phyloP scores from a whole-genome alignment of 2,329 filamentous ascomycete genomes.

The Coniochaeta sp. region DNA sequence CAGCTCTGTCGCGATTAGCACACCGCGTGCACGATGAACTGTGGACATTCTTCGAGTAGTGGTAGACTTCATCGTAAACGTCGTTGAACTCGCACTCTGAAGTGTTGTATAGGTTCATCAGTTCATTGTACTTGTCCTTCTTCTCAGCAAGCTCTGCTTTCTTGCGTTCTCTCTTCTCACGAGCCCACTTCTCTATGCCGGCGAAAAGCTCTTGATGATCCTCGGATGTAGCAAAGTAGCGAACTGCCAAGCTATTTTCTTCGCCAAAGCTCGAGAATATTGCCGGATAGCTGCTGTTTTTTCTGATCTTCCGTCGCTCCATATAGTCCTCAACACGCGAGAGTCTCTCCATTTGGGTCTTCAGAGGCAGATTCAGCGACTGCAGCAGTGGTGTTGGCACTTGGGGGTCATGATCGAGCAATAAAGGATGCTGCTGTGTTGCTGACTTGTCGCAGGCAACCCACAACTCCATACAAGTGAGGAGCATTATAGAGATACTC shows the following conservation, averaged over 20 bases:
- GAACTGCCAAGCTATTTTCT: conserved; percentile 33
- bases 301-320: conserved; percentile 15
- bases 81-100: conserved; percentile 4
- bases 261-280: conserved; percentile 30
- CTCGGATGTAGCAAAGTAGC: conserved; percentile 37
- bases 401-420: conserved; percentile 38
- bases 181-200: conserved; percentile 31
- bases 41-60: neutral
- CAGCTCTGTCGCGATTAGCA: conserved; percentile 18
- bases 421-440: conserved; percentile 25
- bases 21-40: conserved; percentile 28
- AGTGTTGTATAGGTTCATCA: conserved; percentile 13
- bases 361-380: conserved; percentile 35
- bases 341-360: conserved; percentile 37
- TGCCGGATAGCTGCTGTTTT: conserved; percentile 11
- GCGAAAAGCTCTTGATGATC: conserved; percentile 26
- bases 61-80: neutral
- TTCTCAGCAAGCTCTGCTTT: conserved; percentile 21
- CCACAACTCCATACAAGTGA: conserved; percentile 53
- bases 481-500: conserved; percentile 43
- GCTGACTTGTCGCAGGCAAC: conserved; percentile 44
- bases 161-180: conserved; percentile 19
- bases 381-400: conserved; percentile 31
- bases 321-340: conserved; percentile 39
- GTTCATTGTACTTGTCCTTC: conserved; percentile 17